Percentiles rank a stretch among this genome's conserved stretches.
Evolutionary conservation across 768 basidiomycete genomes (phyloP).

Genomic region (Russula compacta): DNA sequence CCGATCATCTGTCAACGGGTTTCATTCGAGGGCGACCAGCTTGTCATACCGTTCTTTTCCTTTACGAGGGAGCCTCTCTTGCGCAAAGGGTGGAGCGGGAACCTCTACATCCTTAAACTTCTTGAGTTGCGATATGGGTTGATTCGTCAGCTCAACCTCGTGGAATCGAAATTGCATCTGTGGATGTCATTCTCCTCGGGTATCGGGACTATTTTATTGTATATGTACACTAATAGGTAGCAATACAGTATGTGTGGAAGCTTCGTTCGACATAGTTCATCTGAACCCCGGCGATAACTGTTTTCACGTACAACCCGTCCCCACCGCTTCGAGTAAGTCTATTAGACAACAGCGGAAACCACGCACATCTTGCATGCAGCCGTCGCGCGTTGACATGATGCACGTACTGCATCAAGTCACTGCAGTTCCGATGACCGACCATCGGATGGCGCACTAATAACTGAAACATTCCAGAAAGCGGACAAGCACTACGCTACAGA

Average conservation of each 20-base stretch:
- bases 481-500: constrained; percentile 28
- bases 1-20: neutral
- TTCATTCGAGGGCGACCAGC: too few relatives aligned
- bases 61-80: neutral
- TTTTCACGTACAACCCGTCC: neutral
- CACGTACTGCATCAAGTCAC: neutral
- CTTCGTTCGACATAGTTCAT: neutral
- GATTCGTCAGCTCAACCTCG: neutral
- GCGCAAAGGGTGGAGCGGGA: neutral
- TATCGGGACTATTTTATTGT: neutral
- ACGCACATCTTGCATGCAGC: neutral
- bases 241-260: neutral
- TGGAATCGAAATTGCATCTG: neutral
- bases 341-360: constrained; percentile 1
- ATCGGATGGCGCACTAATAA: constrained; percentile 1
- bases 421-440: neutral
- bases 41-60: neutral
- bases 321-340: neutral
- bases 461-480: constrained; percentile 16
- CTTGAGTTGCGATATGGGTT: neutral
- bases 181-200: neutral
- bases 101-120: neutral
- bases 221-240: neutral
- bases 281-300: neutral
- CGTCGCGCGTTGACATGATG: neutral